Percentiles rank a stretch among this genome's conserved stretches.
Conservation (phyloP, 2,329 filamentous ascomycete species). For the Pseudocercospora fijiensis region DNA sequence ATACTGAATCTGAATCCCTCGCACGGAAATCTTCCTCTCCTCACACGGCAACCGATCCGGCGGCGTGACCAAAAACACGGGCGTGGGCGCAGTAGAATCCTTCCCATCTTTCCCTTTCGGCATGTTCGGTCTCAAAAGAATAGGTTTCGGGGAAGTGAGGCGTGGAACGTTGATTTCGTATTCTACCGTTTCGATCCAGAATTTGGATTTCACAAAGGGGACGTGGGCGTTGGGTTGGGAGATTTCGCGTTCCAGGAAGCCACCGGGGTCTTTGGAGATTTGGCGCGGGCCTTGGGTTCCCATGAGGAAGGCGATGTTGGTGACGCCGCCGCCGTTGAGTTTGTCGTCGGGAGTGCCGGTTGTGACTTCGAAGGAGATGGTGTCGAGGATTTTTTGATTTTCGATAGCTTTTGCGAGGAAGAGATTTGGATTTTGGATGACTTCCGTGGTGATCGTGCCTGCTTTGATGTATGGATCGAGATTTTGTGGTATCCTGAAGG, state of each 20-base stretch:
- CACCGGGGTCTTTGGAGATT: not conserved
- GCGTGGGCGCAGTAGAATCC: slow-evolving; percentile 8
- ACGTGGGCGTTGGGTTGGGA: slow-evolving; percentile 33
- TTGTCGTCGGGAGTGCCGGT: slow-evolving; percentile 25
- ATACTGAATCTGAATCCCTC: slow-evolving; percentile 42
- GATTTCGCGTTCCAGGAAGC: slow-evolving; percentile 12
- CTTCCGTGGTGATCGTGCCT: slow-evolving; percentile 38
- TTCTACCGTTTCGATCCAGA: slow-evolving; percentile 39
- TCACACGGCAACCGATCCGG: slow-evolving; percentile 19
- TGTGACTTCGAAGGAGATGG: slow-evolving; percentile 36
- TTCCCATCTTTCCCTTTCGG: slow-evolving; percentile 1
- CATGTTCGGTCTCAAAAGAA: not conserved
- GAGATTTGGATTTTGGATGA: slow-evolving; percentile 23
- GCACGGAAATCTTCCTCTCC: slow-evolving; percentile 25
- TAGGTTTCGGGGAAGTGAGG: slow-evolving; percentile 20
- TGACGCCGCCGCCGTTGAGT: slow-evolving; percentile 37
- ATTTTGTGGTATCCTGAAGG: slow-evolving; percentile 36
- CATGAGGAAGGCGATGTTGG: slow-evolving; percentile 36
- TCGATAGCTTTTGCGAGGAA: slow-evolving; percentile 30
- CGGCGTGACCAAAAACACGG: slow-evolving; percentile 26
- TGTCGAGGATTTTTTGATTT: slow-evolving; percentile 37
- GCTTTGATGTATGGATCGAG: slow-evolving; percentile 33
- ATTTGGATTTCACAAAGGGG: slow-evolving; percentile 32
- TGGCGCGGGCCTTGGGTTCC: slow-evolving; percentile 10
- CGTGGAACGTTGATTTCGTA: slow-evolving; percentile 26